A percentile compares a stretch with the other conserved stretches of the same genome.
Evolutionary conservation across 495 filamentous ascomycete genomes (phyloP).

Genomic region (Penicillium bialowiezense): DNA sequence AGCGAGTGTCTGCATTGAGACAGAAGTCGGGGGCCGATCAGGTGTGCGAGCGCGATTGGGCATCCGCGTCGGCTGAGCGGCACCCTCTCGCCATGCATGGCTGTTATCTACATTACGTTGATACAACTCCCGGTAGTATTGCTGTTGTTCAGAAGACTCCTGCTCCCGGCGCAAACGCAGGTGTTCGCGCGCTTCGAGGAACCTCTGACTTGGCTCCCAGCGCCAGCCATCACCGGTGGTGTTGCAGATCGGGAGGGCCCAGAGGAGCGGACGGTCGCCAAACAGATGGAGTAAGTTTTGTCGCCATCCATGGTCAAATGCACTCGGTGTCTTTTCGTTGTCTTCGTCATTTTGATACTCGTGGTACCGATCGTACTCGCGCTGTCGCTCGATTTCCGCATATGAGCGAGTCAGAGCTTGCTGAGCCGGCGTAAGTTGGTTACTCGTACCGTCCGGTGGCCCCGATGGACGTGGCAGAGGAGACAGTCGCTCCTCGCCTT

Average conservation of each 20-base stretch:
- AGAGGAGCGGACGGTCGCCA: conserved; percentile 64
- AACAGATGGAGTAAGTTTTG: conserved; percentile 83
- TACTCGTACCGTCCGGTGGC: conserved; percentile 2
- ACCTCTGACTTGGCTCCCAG: conserved; percentile 80
- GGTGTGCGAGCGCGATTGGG: conserved; percentile 51
- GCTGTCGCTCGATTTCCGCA: conserved; percentile 67
- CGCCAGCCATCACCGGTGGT: conserved; percentile 91
- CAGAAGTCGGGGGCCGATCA: conserved; percentile 45
- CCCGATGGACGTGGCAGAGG: conserved; percentile 27
- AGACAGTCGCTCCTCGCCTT: conserved; percentile 61
- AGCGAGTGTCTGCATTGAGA: conserved; percentile 53
- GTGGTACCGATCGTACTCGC: conserved; percentile 73
- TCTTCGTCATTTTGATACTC: conserved; percentile 87
- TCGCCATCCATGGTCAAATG: conserved; percentile 83
- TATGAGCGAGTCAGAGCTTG: conserved; percentile 59
- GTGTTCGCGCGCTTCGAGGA: conserved; percentile 63
- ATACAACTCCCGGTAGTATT: conserved; percentile 43
- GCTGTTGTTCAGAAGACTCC: conserved; percentile 50
- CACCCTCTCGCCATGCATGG: conserved; percentile 29
- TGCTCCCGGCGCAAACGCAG: conserved; percentile 57
- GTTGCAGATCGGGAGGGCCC: conserved; percentile 78
- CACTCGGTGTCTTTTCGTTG: conserved; percentile 79
- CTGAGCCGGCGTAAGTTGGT: conserved; percentile 36
- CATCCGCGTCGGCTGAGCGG: conserved; percentile 19
- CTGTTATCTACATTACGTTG: conserved; percentile 38